Conservation (phyloP, 495 filamentous ascomycete species). For the Annulohypoxylon maeteangense region DNA sequence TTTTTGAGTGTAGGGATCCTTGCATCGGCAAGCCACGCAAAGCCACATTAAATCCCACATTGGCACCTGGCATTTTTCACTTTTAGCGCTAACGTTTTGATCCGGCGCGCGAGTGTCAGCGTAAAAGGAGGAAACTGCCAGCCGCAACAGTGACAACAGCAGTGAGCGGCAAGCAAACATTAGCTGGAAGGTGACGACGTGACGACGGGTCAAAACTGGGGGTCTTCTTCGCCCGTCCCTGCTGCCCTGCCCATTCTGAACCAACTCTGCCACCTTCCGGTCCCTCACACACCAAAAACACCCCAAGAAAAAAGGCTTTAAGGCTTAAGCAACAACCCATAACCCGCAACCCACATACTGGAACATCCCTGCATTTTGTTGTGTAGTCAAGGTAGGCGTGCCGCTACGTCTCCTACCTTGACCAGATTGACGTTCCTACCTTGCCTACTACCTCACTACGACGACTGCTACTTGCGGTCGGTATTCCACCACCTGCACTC, state of each 20-base stretch:
- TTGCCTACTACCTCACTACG: not conserved
- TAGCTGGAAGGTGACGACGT: constrained; percentile 1
- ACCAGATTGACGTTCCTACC: constrained; percentile 4
- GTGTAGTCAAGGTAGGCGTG: not conserved
- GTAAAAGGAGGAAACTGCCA: constrained; percentile 3
- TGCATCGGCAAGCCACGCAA: not conserved
- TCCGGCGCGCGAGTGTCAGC: constrained; percentile 6
- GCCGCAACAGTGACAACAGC: constrained; percentile 14
- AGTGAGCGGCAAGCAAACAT: constrained; percentile 11
- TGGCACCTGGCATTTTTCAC: not conserved
- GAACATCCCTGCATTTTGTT: constrained; percentile 34
- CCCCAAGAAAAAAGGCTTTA: constrained; percentile 16
- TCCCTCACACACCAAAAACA: constrained; percentile 22
- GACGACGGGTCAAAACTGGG: constrained; percentile 17
- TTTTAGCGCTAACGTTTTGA: not conserved
- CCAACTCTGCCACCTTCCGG: constrained; percentile 31
- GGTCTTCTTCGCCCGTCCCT: constrained; percentile 38
- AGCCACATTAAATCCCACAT: constrained; percentile 6
- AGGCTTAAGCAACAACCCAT: constrained; percentile 11
- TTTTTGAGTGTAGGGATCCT: not conserved
- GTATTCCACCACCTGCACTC: constrained; percentile 32
- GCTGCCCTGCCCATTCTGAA: constrained; percentile 20
- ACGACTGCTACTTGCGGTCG: constrained; percentile 13
- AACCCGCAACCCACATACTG: constrained; percentile 10
- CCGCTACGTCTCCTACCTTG: not conserved